Percentiles rank a stretch among this genome's conserved stretches.
Evolutionary conservation across 305 asterid species (phyloP).

Genomic region (Fraxinus sp.): DNA sequence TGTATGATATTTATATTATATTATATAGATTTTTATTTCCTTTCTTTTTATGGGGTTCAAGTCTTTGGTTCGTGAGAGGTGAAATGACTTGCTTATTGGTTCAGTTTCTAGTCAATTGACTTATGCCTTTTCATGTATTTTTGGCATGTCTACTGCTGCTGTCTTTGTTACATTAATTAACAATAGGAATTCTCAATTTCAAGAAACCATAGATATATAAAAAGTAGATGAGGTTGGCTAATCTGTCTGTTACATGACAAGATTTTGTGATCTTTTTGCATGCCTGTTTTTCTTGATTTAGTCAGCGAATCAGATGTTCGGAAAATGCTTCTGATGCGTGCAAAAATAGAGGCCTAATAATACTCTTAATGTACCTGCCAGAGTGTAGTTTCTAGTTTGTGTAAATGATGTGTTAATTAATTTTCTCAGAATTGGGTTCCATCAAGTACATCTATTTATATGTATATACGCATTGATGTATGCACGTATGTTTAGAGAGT

Average conservation of each 20-base stretch:
- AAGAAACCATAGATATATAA: not conserved
- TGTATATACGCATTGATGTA: not conserved
- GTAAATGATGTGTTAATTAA: not conserved
- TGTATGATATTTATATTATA: not conserved
- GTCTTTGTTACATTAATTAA: not conserved
- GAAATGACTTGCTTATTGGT: not conserved
- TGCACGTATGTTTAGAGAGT: not conserved
- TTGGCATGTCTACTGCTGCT: not conserved
- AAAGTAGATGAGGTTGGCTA: not conserved
- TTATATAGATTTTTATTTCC: not conserved
- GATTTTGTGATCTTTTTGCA: not conserved
- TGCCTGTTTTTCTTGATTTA: not conserved
- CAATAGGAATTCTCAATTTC: not conserved
- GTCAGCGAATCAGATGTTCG: not conserved
- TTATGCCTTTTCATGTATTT: not conserved
- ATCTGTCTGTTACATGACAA: not conserved
- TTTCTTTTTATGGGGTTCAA: not conserved
- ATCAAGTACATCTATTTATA: not conserved
- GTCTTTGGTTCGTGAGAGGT: not conserved
- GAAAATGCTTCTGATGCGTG: not conserved
- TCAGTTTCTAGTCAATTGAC: not conserved
- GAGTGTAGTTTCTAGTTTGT: not conserved
- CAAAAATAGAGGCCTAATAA: not conserved
- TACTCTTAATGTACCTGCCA: not conserved
- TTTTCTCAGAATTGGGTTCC: not conserved